These are phyloP conservation scores for Gloeopeniophorella convolvens DNA, from an alignment of 768 basidiomycete species.

Conservation along the genomic window DNA sequence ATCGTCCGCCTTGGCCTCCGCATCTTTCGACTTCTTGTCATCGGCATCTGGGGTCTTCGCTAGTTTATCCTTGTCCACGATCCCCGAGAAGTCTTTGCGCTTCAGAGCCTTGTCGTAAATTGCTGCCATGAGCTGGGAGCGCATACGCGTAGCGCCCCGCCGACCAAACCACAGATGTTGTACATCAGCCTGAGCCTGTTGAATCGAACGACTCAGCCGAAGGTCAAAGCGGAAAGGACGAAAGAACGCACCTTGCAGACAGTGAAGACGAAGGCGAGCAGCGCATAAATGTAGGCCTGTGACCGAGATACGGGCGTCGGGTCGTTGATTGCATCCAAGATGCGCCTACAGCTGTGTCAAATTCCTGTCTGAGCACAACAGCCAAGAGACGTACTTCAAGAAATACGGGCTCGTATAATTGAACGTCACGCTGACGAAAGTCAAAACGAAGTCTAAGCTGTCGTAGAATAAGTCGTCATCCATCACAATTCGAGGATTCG, in stretches of 20 bases:
- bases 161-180: constrained; percentile 79
- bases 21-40: constrained; percentile 12
- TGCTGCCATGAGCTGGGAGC: constrained; percentile 73
- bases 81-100: constrained; percentile 76
- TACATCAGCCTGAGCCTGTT: constrained; percentile 45
- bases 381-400: constrained; percentile 41
- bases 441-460: constrained; percentile 56
- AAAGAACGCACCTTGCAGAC: constrained; percentile 40
- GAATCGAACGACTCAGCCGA: not conserved
- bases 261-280: constrained; percentile 62
- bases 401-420: constrained; percentile 83
- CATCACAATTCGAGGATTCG: not conserved
- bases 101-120: constrained; percentile 88
- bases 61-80: constrained; percentile 47
- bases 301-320: constrained; percentile 46
- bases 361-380: not conserved
- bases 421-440: constrained; percentile 62
- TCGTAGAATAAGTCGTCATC: not conserved
- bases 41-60: not conserved
- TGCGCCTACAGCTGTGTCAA: constrained; percentile 29
- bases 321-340: constrained; percentile 52
- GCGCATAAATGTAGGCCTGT: constrained; percentile 71
- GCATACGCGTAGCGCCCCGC: constrained; percentile 65
- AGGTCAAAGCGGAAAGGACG: too few species aligned
- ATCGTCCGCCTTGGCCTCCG: constrained; percentile 33